Evolutionary conservation across 1,139 yeast species (phyloP), one percentile per base, ranked within the genome.

Genomic region (Scheffersomyces segobiensis): DNA sequence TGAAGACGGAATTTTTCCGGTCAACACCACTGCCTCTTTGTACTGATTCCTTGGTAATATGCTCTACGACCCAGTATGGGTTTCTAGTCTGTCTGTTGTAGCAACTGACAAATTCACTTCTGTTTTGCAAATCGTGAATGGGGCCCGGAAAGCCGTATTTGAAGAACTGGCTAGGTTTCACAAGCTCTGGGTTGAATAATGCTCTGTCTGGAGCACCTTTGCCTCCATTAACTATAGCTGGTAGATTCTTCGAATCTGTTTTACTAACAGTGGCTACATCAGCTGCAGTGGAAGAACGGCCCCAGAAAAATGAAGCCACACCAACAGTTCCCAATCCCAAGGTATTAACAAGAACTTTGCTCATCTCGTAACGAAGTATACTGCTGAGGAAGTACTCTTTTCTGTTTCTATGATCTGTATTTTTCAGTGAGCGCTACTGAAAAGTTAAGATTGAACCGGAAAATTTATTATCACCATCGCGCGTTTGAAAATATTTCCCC

Each of bases 131-230:
- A 69, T 95, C 99, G 70, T 92, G 96, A 51, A 89, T 83, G 0
- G 98, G 98, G 0, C 97, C 97, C 0, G 98, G 98, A 68, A 91
- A 91, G 3, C 99, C 99, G 69, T 90, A 93, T 67, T 87, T 88
- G 78, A 89, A 90, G 72, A 89, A 90, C 14, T 80, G 96, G 49
- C 85, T 83, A 0, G 98, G 97, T 60, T 85, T 81, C 7, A 91
- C 81, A 5, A 64, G 54, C 5, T 73, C 59, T 47, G 81, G 73
- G 64, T 71, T 72, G 63, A 70, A 64, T 48, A 69, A 60, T 20
- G 50, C 50, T n/a, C 20, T 48, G 50, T 24, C 50, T 12, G 63
- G 66, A 8, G 59, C 65, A 18, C 60, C 57, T 8, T 56, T 55
- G 14, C 56, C 58, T 10, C 65, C 66, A 5, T 55, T 55, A 6